Evolutionary conservation across 176 grass and related monocot species (phyloP).

Genomic region (Musa schizocarpa): DNA sequence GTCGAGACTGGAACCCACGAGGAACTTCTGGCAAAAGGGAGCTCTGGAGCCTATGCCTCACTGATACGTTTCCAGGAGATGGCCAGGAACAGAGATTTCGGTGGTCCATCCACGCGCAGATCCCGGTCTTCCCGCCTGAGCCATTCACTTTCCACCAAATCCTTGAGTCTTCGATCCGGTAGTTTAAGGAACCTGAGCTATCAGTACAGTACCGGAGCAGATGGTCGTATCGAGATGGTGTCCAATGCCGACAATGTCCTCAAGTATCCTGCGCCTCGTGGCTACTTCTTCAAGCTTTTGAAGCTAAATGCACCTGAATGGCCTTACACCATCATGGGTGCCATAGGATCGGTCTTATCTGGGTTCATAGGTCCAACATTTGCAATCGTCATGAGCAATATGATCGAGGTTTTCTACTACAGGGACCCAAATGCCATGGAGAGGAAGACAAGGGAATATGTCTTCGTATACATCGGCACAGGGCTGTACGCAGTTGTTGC

Average conservation of each 20-base stretch:
- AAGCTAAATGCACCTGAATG: slow-evolving; percentile 73
- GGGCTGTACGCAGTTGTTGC: slow-evolving; percentile 60
- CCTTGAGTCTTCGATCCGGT: slow-evolving; percentile 62
- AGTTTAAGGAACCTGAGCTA: slow-evolving; percentile 76
- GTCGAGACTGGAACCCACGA: slow-evolving; percentile 72
- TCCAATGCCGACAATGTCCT: slow-evolving; percentile 61
- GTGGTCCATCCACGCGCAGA: slow-evolving; percentile 38
- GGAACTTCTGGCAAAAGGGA: slow-evolving; percentile 58
- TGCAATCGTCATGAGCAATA: slow-evolving; percentile 75
- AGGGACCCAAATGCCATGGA: slow-evolving; percentile 60
- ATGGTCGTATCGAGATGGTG: slow-evolving; percentile 74
- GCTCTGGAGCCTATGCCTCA: slow-evolving; percentile 44
- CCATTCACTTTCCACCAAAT: slow-evolving; percentile 62
- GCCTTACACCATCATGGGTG: slow-evolving; percentile 60
- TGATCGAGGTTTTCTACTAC: slow-evolving; percentile 81
- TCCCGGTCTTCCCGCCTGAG: slow-evolving; percentile 55
- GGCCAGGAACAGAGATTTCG: slow-evolving; percentile 50
- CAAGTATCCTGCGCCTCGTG: slow-evolving; percentile 50
- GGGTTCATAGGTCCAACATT: slow-evolving; percentile 71
- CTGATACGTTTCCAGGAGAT: slow-evolving; percentile 78
- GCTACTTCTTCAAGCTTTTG: slow-evolving; percentile 66
- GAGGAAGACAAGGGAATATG: slow-evolving; percentile 67
- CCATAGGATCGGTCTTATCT: slow-evolving; percentile 55
- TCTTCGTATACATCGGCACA: slow-evolving; percentile 69
- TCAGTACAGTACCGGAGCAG: slow-evolving; percentile 61